Percentiles rank a stretch among this genome's conserved stretches.
Conservation (phyloP, 345 rosid species). For the Salix caprea region DNA sequence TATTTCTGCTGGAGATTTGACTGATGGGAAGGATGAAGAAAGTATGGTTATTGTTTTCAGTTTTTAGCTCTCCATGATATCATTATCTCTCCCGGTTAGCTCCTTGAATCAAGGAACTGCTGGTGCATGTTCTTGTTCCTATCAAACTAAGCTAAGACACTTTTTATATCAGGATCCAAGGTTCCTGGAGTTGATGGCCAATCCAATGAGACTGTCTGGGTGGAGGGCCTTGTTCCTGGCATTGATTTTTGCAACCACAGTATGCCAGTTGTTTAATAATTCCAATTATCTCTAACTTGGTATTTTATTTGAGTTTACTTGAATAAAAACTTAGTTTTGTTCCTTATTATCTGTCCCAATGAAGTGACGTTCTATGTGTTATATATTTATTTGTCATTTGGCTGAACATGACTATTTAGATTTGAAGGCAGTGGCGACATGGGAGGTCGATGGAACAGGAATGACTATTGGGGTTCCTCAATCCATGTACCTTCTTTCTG, state of each 20-base stretch:
- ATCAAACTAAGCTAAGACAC: slow-evolving; percentile 3
- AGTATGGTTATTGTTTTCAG: slow-evolving; percentile 29
- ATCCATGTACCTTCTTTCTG: slow-evolving; percentile 90
- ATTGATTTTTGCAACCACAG: slow-evolving; percentile 98
- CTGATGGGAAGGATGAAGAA: slow-evolving; percentile 21
- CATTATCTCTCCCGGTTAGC: neutral
- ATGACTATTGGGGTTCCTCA: slow-evolving; percentile 51
- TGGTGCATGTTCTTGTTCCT: slow-evolving; percentile 7
- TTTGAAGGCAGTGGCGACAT: slow-evolving; percentile 78
- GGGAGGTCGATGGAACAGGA: slow-evolving; percentile 95
- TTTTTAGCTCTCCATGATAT: neutral
- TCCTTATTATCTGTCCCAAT: too few relatives aligned
- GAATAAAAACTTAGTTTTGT: too few relatives aligned
- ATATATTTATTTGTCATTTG: neutral
- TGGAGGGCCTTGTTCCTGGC: slow-evolving; percentile 96
- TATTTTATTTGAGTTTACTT: neutral
- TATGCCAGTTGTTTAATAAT: slow-evolving; percentile 28
- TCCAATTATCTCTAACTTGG: neutral
- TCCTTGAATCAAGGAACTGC: neutral
- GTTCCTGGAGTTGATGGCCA: slow-evolving; percentile 16
- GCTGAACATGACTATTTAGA: slow-evolving; percentile 33
- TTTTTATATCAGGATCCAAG: slow-evolving; percentile 31
- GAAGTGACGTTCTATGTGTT: neutral
- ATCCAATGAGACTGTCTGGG: slow-evolving; percentile 68
- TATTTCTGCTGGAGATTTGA: slow-evolving; percentile 12